Percentiles rank a stretch among this genome's conserved stretches.
Evolutionary conservation across 768 basidiomycete genomes (phyloP).

Genomic region (Kwoniella dendrophila): DNA sequence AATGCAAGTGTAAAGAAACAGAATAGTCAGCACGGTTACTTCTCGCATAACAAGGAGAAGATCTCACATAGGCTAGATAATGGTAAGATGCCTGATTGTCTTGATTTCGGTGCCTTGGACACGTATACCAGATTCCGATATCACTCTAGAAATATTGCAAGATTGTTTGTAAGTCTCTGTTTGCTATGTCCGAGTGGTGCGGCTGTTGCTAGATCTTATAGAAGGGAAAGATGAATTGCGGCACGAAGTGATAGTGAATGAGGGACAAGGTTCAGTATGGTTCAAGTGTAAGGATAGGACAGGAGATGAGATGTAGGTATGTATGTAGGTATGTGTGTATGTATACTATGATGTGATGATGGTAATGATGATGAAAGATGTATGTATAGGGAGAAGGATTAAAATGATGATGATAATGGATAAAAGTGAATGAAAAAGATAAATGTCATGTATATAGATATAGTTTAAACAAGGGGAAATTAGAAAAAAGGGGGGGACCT

Average conservation of each 20-base stretch:
- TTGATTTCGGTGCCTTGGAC: too few species aligned
- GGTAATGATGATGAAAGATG: conserved; percentile 4
- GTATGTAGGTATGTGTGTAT: too few species aligned
- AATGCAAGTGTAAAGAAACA: too few species aligned
- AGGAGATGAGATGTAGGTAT: background rate
- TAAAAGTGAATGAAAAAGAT: background rate
- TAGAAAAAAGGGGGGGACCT: conserved; percentile 13
- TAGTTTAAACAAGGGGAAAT: conserved; percentile 9
- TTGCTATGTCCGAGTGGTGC: conserved; percentile 6
- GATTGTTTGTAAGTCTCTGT: background rate
- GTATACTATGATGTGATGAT: background rate
- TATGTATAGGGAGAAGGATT: too few species aligned
- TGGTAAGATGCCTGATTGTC: too few species aligned
- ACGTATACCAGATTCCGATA: background rate
- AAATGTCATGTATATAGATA: background rate
- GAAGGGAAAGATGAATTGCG: background rate
- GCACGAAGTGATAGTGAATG: background rate
- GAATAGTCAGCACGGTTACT: too few species aligned
- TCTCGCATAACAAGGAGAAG: too few species aligned
- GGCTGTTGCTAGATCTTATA: background rate
- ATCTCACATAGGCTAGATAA: too few species aligned
- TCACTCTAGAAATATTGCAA: background rate
- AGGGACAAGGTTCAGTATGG: conserved; percentile 1
- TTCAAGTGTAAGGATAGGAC: background rate
- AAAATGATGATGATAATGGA: background rate